Evolutionary conservation across 2,329 filamentous ascomycete genomes (phyloP).

Genomic region (Epicoccum nigrum): DNA sequence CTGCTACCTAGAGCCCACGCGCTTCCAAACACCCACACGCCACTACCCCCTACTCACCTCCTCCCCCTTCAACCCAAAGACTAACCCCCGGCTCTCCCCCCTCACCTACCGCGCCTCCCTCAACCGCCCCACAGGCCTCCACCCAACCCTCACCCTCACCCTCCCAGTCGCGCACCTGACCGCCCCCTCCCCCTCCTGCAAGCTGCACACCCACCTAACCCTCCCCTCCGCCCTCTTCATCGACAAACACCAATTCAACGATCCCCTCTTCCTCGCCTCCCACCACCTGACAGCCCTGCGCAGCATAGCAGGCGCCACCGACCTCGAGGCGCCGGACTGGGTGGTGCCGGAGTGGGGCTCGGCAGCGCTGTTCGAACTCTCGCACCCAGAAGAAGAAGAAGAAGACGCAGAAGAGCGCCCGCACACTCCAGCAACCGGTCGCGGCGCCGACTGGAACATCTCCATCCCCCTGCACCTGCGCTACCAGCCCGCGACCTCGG

Average conservation of each 20-base stretch:
- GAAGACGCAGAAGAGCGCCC: no score
- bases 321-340: conserved; percentile 91
- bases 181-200: conserved; percentile 60
- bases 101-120: conserved; percentile 66
- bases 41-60: conserved; percentile 64
- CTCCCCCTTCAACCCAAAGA: conserved; percentile 30
- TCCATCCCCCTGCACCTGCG: conserved; percentile 84
- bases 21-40: conserved; percentile 86
- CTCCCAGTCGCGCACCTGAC: conserved; percentile 61
- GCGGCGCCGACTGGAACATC: conserved; percentile 62
- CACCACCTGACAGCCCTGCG: conserved; percentile 76
- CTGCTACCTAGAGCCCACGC: conserved; percentile 69
- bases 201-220: conserved; percentile 79
- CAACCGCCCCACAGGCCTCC: conserved; percentile 75
- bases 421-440: neutral
- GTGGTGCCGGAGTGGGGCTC: conserved; percentile 79
- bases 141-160: conserved; percentile 79
- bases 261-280: conserved; percentile 76
- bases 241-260: conserved; percentile 83
- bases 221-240: conserved; percentile 82
- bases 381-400: conserved; percentile 28
- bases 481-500: conserved; percentile 64
- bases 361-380: conserved; percentile 75
- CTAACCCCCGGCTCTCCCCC: conserved; percentile 21
- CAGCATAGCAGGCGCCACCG: conserved; percentile 75